Base-by-base conservation (phyloP, 2,329 filamentous ascomycete species). In the Sporothrix luriei region DNA sequence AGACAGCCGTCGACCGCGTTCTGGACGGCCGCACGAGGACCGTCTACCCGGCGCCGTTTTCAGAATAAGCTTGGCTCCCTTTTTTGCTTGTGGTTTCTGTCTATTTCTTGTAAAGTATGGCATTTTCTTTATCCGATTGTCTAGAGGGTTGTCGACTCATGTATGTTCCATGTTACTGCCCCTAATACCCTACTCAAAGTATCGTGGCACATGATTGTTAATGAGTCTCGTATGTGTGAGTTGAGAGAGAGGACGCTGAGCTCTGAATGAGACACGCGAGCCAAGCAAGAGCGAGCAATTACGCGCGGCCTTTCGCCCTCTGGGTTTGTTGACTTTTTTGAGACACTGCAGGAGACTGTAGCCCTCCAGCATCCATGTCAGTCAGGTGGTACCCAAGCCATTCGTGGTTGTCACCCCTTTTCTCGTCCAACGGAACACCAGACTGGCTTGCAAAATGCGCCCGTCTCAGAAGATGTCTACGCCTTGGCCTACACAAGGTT, bases 21-120 rank as follows among this genome's bases (percentile, higher is more conserved):
- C 72, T 82, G 38, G 73, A 77, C 0, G 78, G 75, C 6, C 78
- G 81, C 65, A 73, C 80, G 7, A 46, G 33, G 14, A 9, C 10
- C 14, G 46, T 65, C 26, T 65, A 65, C 19, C 62, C 62, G 7
- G 46, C 62, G 3, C 26, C 62, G 0, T 51, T 51, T 33, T 65
- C 62, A 4, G 62, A n/a, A 6, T 51, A 46, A 33, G 14, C 21
- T 29, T 5, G 11, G 26, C 5, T 40, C 11, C 9, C 3, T 2
- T 2, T 52, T 66, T 33, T 29, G 19, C 55, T 33, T 29, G 19
- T 16, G 4, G 1, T 16, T 38, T 51, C 21, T 38, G 19, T 49
- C 13, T 64, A 16, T 24, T 13, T 38, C 9, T 66, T 66, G 2
- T 4, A 33, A 24, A 29, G 21, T 21, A 13, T 55, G 13, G 6